Conservation (phyloP, 2,329 filamentous ascomycete genomes). For the Ceratocystis albifundus region DNA sequence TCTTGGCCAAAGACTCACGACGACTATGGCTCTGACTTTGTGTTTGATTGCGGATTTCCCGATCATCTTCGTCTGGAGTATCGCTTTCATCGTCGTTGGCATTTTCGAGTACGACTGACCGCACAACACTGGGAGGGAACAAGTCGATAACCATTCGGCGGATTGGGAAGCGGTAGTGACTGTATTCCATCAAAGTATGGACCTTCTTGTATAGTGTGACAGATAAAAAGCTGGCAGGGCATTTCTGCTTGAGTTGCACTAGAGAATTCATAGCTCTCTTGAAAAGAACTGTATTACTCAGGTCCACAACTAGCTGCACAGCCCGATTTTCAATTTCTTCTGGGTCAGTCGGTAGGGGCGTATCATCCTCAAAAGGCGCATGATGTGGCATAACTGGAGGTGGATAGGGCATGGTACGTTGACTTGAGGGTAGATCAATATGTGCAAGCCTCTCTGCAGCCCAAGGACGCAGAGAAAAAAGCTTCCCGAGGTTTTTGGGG, state of each 20-base stretch:
- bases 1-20: slow-evolving; percentile 19
- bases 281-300: slow-evolving; percentile 87
- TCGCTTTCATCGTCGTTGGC: slow-evolving; percentile 48
- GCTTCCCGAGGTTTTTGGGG: slow-evolving; percentile 61
- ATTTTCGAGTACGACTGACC: slow-evolving; percentile 64
- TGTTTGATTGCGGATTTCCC: slow-evolving; percentile 23
- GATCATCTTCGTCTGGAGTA: slow-evolving; percentile 32
- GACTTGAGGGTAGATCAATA: slow-evolving; percentile 39
- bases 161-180: slow-evolving; percentile 78
- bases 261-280: slow-evolving; percentile 78
- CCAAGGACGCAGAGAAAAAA: slow-evolving; percentile 62
- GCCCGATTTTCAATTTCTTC: slow-evolving; percentile 64
- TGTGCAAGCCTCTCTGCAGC: slow-evolving; percentile 35
- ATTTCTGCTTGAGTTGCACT: slow-evolving; percentile 63
- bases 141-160: slow-evolving; percentile 85
- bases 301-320: slow-evolving; percentile 70
- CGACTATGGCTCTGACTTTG: slow-evolving; percentile 8
- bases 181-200: slow-evolving; percentile 72
- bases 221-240: slow-evolving; percentile 63
- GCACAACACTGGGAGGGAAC: slow-evolving; percentile 81
- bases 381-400: slow-evolving; percentile 29
- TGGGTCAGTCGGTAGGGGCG: slow-evolving; percentile 17
- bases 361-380: slow-evolving; percentile 37
- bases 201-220: slow-evolving; percentile 72
- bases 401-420: slow-evolving; percentile 41